phyloP scores from a whole-genome alignment of 1,284 basidiomycete species.

The Pascua sp. region DNA sequence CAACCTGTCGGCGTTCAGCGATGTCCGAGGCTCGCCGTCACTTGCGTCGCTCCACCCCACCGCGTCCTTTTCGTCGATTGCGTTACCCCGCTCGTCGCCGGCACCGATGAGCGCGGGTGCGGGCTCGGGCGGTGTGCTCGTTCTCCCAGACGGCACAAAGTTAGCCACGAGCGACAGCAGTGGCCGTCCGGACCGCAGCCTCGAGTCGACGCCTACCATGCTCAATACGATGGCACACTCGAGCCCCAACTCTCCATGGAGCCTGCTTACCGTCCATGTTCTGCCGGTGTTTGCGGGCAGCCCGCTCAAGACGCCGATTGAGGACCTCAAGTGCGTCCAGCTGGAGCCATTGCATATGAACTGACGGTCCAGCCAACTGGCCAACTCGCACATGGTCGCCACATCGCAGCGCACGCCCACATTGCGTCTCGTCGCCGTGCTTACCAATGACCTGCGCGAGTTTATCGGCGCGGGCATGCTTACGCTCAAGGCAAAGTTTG shows the following conservation, averaged over 20 bases:
- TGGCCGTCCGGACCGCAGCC: slow-evolving; percentile 3
- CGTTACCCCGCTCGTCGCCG: slow-evolving; percentile 13
- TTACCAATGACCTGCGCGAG: slow-evolving; percentile 77
- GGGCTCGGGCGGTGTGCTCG: slow-evolving; percentile 23
- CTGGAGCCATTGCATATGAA: not conserved
- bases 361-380: slow-evolving; percentile 30
- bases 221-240: slow-evolving; percentile 36
- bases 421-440: slow-evolving; percentile 51
- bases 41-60: not conserved
- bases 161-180: slow-evolving; percentile 16
- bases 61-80: not conserved
- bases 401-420: slow-evolving; percentile 40
- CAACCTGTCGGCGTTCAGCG: slow-evolving; percentile 9
- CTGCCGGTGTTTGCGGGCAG: slow-evolving; percentile 90
- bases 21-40: not conserved
- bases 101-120: slow-evolving; percentile 12
- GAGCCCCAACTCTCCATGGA: slow-evolving; percentile 61
- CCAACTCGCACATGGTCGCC: slow-evolving; percentile 39
- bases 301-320: slow-evolving; percentile 79
- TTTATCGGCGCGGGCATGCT: slow-evolving; percentile 84
- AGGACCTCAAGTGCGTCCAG: slow-evolving; percentile 69
- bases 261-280: slow-evolving; percentile 74
- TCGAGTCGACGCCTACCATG: slow-evolving; percentile 6
- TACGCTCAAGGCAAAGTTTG: slow-evolving; percentile 81
- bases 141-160: slow-evolving; percentile 41